Evolutionary conservation across 2,329 filamentous ascomycete species (phyloP).

Genomic region (Calonectria honghensis): DNA sequence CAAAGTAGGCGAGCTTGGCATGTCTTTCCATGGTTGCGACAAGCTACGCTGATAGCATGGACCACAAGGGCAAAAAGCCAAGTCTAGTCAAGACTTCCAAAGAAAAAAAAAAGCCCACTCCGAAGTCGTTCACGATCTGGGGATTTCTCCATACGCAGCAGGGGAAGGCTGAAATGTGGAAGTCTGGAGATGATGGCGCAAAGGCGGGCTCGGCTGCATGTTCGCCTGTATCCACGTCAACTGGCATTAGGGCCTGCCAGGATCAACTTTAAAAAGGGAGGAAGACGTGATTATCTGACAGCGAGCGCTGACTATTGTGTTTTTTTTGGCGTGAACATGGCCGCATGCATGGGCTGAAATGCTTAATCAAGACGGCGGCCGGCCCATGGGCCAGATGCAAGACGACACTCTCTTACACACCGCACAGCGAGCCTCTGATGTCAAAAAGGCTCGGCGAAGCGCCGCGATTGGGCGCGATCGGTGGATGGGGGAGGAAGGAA

Average conservation of each 20-base stretch:
- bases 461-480: conserved; percentile 7
- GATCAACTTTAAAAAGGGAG: conserved; percentile 11
- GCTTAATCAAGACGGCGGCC: not conserved
- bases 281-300: not conserved
- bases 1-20: not conserved
- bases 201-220: not conserved
- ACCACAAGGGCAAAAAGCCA: conserved; percentile 5
- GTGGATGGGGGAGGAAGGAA: not conserved
- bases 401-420: not conserved
- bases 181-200: conserved; percentile 4
- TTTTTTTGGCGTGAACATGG: conserved; percentile 14
- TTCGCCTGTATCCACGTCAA: conserved; percentile 18
- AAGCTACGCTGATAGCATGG: conserved; percentile 1
- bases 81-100: not conserved
- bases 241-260: conserved; percentile 19
- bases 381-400: not conserved
- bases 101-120: conserved; percentile 10
- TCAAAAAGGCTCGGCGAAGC: conserved; percentile 8
- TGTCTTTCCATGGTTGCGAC: not conserved
- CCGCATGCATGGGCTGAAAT: conserved; percentile 17
- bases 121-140: conserved; percentile 13
- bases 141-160: conserved; percentile 18
- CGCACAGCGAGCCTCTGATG: not conserved
- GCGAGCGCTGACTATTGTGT: not conserved
- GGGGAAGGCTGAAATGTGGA: not conserved